Percentiles rank a stretch among this genome's conserved stretches.
phyloP scores from a whole-genome alignment of 2,329 filamentous ascomycete species.

The Colletotrichum shisoi region DNA sequence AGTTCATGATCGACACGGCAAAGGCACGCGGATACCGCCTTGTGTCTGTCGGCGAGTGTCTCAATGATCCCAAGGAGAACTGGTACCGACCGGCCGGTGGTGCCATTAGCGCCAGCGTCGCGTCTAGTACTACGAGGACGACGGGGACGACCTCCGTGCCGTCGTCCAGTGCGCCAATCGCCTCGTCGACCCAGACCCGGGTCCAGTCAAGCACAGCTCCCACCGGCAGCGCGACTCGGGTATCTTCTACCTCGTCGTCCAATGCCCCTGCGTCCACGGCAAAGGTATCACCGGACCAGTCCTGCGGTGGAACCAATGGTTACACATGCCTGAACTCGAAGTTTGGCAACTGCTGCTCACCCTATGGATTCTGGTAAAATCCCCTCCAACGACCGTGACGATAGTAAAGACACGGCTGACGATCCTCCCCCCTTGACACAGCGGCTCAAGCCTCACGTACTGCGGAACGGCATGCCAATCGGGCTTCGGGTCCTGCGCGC shows the following conservation, averaged over 20 bases:
- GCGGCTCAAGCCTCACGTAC: conserved; percentile 47
- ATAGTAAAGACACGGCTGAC: conserved; percentile 26
- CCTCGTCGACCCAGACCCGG: not conserved
- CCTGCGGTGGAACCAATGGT: conserved; percentile 48
- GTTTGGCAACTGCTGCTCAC: conserved; percentile 53
- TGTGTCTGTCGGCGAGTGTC: conserved; percentile 65
- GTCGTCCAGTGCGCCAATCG: not conserved
- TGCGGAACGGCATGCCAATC: conserved; percentile 52
- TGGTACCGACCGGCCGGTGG: conserved; percentile 58
- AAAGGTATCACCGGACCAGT: conserved; percentile 48
- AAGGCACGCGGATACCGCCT: conserved; percentile 54
- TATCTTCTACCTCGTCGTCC: conserved; percentile 5
- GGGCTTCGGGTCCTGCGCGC: conserved; percentile 49
- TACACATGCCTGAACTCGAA: conserved; percentile 50
- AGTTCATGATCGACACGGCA: conserved; percentile 55
- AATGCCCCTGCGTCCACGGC: conserved; percentile 30
- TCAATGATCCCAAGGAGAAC: conserved; percentile 59
- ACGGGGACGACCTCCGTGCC: conserved; percentile 9
- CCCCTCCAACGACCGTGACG: conserved; percentile 7
- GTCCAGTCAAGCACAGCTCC: not conserved
- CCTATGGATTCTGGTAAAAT: conserved; percentile 52
- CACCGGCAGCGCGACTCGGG: not conserved
- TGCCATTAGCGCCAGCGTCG: conserved; percentile 33
- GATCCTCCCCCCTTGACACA: conserved; percentile 34
- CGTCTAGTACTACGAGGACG: conserved; percentile 33